Evolutionary conservation across 2,329 filamentous ascomycete species (phyloP).

Genomic region (Fusarium napiforme): DNA sequence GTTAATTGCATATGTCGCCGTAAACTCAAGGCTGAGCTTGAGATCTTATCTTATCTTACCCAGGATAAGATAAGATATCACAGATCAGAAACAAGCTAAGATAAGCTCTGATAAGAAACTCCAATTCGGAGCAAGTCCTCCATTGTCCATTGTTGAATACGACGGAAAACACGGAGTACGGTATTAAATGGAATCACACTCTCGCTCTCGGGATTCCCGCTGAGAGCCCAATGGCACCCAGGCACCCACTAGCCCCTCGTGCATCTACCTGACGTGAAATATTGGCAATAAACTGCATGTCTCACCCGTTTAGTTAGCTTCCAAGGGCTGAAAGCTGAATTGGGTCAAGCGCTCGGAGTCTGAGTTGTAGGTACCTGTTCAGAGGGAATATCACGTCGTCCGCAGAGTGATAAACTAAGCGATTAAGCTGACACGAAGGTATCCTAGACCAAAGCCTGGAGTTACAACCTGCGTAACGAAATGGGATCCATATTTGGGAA

Average conservation of each 20-base stretch:
- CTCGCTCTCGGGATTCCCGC: rapidly evolving
- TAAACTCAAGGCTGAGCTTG: no score
- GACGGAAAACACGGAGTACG: no score
- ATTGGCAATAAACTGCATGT: neutral
- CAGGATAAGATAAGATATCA: no score
- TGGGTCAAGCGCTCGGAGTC: neutral
- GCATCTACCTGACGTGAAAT: no score
- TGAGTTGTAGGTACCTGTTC: neutral
- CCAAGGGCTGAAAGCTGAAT: no score
- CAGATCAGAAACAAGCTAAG: no score
- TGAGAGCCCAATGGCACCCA: neutral
- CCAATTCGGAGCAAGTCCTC: no score
- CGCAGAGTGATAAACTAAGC: neutral
- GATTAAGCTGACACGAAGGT: rapidly evolving
- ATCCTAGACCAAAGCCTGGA: rapidly evolving
- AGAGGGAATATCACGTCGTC: neutral
- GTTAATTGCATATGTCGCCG: no score
- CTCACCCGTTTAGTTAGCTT: neutral
- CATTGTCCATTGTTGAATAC: no score
- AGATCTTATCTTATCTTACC: no score
- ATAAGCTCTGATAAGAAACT: no score
- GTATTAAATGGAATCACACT: no score
- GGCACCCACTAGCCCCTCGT: neutral
- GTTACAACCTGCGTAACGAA: rapidly evolving
- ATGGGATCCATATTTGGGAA: rapidly evolving